Percentiles rank a stretch among this genome's conserved stretches.
These are phyloP conservation scores for Coemansia sp. DNA, from an alignment of 192 early-diverging fungal genomes.

Conservation along the genomic window DNA sequence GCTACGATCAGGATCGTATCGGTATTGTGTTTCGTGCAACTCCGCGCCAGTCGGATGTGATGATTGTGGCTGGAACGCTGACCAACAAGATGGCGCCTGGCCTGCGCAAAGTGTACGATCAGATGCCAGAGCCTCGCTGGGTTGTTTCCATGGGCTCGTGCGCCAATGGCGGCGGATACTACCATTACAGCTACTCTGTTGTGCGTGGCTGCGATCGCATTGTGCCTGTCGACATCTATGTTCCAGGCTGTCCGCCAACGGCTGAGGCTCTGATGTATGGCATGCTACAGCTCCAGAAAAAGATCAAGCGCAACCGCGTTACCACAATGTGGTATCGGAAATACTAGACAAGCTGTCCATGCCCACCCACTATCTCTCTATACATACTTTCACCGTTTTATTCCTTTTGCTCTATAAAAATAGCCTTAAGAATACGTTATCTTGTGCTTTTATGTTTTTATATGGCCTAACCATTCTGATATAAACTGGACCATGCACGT, in stretches of 20 bases:
- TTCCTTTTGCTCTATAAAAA: not conserved
- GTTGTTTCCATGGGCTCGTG: constrained; percentile 99
- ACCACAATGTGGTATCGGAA: constrained; percentile 81
- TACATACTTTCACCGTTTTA: not conserved
- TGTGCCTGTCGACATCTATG: constrained; percentile 94
- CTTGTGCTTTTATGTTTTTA: not conserved
- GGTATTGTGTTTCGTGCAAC: constrained; percentile 97
- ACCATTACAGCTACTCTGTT: constrained; percentile 96
- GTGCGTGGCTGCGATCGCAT: constrained; percentile 96
- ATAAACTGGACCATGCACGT: too few species aligned
- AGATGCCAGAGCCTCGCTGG: constrained; percentile 98
- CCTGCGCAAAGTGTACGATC: constrained; percentile 69
- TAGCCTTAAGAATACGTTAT: not conserved
- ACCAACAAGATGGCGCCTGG: constrained; percentile 99
- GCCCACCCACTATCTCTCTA: not conserved
- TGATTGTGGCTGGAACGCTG: constrained; percentile 98
- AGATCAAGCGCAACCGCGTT: constrained; percentile 83
- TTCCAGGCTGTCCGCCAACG: constrained; percentile 96
- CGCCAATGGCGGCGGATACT: constrained; percentile 97
- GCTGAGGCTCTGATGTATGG: constrained; percentile 97
- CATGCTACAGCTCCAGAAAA: constrained; percentile 97
- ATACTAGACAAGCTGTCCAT: constrained; percentile 38
- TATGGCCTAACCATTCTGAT: not conserved
- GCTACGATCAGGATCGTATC: constrained; percentile 97
- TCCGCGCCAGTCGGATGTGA: constrained; percentile 96